A percentile compares a stretch with the other conserved stretches of the same genome.
These are phyloP conservation scores for Davidsoniella virescens DNA, from an alignment of 2,329 filamentous ascomycete genomes.

Conservation along the genomic window DNA sequence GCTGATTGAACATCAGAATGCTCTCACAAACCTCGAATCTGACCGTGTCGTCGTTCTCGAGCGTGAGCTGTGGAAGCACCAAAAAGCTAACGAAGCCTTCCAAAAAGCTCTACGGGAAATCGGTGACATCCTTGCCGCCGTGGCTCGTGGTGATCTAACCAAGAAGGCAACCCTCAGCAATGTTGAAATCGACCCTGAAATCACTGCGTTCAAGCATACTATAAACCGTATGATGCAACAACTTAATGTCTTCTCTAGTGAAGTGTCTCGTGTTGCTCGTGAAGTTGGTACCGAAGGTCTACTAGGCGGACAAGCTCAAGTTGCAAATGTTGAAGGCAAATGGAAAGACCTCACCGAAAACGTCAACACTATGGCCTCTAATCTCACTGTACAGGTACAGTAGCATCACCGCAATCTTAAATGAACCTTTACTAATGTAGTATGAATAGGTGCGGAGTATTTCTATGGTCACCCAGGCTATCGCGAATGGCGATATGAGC, in stretches of 20 bases:
- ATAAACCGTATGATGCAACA: constrained; percentile 99
- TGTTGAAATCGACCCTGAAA: constrained; percentile 95
- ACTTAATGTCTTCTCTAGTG: constrained; percentile 86
- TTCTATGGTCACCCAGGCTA: constrained; percentile 85
- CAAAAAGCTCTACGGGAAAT: constrained; percentile 94
- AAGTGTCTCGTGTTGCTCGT: constrained; percentile 84
- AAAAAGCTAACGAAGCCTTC: constrained; percentile 96
- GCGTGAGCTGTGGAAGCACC: constrained; percentile 88
- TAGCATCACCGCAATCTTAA: too few relatives aligned
- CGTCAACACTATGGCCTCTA: constrained; percentile 61
- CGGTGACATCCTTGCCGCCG: constrained; percentile 90
- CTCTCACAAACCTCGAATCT: constrained; percentile 65
- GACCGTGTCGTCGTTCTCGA: constrained; percentile 84
- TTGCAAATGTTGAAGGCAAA: constrained; percentile 90
- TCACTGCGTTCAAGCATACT: constrained; percentile 91
- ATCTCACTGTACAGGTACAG: constrained; percentile 45
- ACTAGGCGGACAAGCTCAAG: constrained; percentile 80
- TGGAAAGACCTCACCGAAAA: constrained; percentile 95
- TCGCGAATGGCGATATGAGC: constrained; percentile 89
- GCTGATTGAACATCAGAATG: constrained; percentile 61
- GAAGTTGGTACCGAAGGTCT: constrained; percentile 94
- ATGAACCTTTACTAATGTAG: not conserved
- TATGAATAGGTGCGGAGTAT: constrained; percentile 61
- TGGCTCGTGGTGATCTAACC: constrained; percentile 85
- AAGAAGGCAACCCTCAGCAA: constrained; percentile 95